Evolutionary conservation across 768 basidiomycete genomes (phyloP), one percentile per base, ranked within the genome.

Genomic region (Serpula lacrymans): DNA sequence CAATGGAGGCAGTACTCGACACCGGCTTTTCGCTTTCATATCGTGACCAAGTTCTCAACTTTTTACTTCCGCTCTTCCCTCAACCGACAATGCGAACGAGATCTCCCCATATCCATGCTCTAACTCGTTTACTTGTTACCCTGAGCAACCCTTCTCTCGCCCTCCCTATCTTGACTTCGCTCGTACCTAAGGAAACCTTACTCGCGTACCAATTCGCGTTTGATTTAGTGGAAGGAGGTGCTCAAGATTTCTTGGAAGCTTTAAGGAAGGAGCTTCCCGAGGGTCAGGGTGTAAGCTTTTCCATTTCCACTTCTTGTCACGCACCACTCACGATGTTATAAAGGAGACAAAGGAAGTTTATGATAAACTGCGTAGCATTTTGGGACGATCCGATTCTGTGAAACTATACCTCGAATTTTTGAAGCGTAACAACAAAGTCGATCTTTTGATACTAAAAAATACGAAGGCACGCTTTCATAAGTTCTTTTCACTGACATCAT

Each of bases 201-300:
- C 68, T 95, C 18, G 93, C 92, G 1, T 95, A 93, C 61, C 96
- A 99, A 60, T 81, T 97, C 57, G 92, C 88, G 0, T 98, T 98
- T 58, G 96, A 98, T 64, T 68, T 98, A 34, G 88, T 86, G 11
- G 95, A 97, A 64, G 90, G 93, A 25, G 95, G 91, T 1, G 80
- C 88, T 3, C 92, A 95, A 59, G 92, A 94, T 53, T 98, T 91
- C 65, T 69, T 97, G 32, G 85, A 91, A 53, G 79, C 71, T 32
- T 72, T 96, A 18, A 74, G 82, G 41, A 76, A 64, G 34, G 75
- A 78, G 20, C 65, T 91, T 9, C 89, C 86, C 17, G 75, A 78
- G 48, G 85, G 80, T 25, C 72, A 78, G 43, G 70, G 74, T 58
- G 86, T 85, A 57, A 48, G 73, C 62, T 25, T 40, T 13, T 9